Evolutionary conservation across 257 asterid species (phyloP).

Genomic region (Capsicum baccatum): DNA sequence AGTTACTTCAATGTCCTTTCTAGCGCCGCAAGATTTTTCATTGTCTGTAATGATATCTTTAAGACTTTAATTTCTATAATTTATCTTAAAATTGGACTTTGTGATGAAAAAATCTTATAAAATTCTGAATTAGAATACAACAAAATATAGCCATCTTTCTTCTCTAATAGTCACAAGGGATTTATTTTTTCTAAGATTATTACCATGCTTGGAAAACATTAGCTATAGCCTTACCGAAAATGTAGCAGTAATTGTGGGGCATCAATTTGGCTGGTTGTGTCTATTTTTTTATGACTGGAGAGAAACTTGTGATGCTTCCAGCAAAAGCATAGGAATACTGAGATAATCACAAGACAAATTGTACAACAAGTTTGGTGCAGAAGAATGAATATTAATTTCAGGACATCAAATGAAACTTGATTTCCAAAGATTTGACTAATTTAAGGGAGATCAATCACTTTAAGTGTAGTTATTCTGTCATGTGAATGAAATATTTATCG

Average conservation of each 20-base stretch:
- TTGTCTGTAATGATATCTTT: not conserved
- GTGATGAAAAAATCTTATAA: not conserved
- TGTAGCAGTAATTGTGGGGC: no score
- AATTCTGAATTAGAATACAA: not conserved
- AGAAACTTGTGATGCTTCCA: no score
- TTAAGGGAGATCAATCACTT: not conserved
- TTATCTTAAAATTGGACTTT: conserved; percentile 1
- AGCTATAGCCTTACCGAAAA: no score
- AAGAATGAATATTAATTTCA: not conserved
- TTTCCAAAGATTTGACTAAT: not conserved
- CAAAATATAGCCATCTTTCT: not conserved
- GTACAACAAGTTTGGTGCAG: no score
- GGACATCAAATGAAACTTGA: not conserved
- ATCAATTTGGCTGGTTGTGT: no score
- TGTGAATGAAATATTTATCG: not conserved
- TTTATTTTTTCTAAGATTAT: not conserved
- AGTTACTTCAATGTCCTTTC: not conserved
- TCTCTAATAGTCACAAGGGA: not conserved
- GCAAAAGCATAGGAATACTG: no score
- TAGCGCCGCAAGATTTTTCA: not conserved
- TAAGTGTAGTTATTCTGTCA: not conserved
- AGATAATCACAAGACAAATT: no score
- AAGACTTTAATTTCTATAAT: not conserved
- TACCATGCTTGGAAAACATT: not conserved
- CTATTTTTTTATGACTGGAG: no score